These are phyloP conservation scores for Lathyrus sativus DNA, from an alignment of 306 rosid species.

Conservation along the genomic window DNA sequence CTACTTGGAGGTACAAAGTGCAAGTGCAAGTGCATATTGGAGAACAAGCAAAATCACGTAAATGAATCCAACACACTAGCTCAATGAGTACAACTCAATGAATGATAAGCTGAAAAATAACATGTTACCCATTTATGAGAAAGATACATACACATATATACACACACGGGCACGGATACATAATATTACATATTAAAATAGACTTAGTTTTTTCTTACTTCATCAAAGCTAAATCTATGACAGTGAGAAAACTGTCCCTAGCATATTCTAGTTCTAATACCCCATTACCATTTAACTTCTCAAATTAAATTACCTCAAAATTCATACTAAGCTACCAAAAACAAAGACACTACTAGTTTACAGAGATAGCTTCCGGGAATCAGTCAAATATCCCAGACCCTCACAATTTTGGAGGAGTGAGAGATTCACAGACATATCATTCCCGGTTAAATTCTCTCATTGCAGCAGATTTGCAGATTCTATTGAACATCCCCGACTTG, in stretches of 20 bases:
- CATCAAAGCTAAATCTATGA: constrained; percentile 25
- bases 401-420: constrained; percentile 24
- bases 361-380: constrained; percentile 57
- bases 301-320: constrained; percentile 42
- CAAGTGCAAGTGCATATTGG: constrained; percentile 1
- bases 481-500: constrained; percentile 60
- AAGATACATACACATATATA: constrained; percentile 10
- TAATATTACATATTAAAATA: constrained; percentile 32
- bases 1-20: neutral
- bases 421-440: neutral
- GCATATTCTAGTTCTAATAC: constrained; percentile 38
- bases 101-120: constrained; percentile 20
- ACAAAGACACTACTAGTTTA: constrained; percentile 36
- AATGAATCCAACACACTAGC: neutral
- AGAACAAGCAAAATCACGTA: constrained; percentile 10
- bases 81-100: neutral
- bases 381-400: constrained; percentile 63
- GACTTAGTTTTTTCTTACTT: constrained; percentile 34
- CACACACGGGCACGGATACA: constrained; percentile 11
- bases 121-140: constrained; percentile 40
- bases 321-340: constrained; percentile 42
- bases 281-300: constrained; percentile 41
- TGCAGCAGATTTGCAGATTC: constrained; percentile 2
- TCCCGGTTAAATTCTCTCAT: neutral
- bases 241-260: constrained; percentile 38